A percentile compares a stretch with the other conserved stretches of the same genome.
Conservation (phyloP, 2,329 filamentous ascomycete genomes). For the Dryadomyces quercivorus region DNA sequence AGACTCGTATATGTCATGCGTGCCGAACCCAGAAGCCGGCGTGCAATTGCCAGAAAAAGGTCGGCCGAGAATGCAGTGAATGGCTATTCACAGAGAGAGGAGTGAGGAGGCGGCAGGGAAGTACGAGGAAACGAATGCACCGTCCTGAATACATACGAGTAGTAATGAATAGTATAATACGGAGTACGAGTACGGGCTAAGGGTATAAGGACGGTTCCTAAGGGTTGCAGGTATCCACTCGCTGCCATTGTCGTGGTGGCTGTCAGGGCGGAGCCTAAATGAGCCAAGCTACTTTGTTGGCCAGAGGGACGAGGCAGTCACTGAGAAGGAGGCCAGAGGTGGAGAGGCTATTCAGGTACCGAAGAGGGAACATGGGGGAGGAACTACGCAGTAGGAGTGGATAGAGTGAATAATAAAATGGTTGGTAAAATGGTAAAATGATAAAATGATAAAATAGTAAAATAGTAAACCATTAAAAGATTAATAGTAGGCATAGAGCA, state of each 20-base stretch:
- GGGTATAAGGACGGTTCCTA: neutral
- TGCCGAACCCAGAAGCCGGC: too few species aligned
- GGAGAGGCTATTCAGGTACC: neutral
- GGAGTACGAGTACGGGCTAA: neutral
- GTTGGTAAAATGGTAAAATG: neutral
- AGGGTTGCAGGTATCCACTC: neutral
- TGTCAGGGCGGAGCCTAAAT: neutral
- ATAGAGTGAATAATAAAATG: too few species aligned
- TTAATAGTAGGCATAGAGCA: too few species aligned
- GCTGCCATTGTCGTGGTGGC: neutral
- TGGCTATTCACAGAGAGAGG: too few species aligned
- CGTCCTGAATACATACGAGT: neutral
- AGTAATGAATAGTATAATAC: neutral
- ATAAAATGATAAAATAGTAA: neutral
- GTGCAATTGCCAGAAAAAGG: neutral
- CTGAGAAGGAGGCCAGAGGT: neutral
- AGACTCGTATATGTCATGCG: too few species aligned
- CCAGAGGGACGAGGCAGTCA: neutral
- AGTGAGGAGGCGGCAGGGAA: neutral
- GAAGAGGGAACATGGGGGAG: neutral
- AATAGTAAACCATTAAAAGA: neutral
- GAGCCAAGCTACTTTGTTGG: neutral
- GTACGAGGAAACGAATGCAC: neutral
- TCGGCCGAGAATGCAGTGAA: neutral
- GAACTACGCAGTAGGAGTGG: too few species aligned